phyloP scores from a whole-genome alignment of 306 rosid species.

The Vigna angularis region DNA sequence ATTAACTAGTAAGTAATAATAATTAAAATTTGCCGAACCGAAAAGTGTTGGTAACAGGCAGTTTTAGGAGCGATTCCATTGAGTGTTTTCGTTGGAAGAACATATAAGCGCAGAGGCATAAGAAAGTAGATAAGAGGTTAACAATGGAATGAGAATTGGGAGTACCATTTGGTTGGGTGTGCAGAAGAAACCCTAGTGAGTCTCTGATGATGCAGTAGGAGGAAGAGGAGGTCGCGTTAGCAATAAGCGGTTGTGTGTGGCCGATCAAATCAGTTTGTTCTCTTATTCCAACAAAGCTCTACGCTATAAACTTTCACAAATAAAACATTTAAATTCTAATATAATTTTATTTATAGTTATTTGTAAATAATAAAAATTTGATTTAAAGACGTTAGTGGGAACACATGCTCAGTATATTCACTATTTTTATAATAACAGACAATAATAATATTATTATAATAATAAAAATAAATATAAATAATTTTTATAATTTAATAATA shows the following conservation, averaged over 20 bases:
- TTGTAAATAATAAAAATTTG: too few species aligned
- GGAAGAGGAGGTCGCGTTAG: conserved; percentile 43
- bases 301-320: neutral
- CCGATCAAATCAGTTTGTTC: neutral
- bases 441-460: too few species aligned
- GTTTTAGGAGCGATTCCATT: neutral
- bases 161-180: conserved; percentile 48
- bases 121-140: neutral
- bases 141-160: neutral
- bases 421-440: too few species aligned
- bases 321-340: too few species aligned
- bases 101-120: neutral
- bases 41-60: neutral
- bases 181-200: conserved; percentile 45
- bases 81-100: neutral
- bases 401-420: too few species aligned
- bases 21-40: neutral
- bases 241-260: conserved; percentile 27
- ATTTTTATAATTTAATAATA: too few species aligned
- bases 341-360: too few species aligned
- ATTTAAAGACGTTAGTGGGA: too few species aligned
- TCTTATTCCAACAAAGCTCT: neutral
- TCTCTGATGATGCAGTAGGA: conserved; percentile 35
- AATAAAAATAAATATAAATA: too few species aligned
- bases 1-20: neutral